Evolutionary conservation across 345 rosid species (phyloP), one percentile per base, ranked within the genome.

Genomic region (Corchorus olitorius): DNA sequence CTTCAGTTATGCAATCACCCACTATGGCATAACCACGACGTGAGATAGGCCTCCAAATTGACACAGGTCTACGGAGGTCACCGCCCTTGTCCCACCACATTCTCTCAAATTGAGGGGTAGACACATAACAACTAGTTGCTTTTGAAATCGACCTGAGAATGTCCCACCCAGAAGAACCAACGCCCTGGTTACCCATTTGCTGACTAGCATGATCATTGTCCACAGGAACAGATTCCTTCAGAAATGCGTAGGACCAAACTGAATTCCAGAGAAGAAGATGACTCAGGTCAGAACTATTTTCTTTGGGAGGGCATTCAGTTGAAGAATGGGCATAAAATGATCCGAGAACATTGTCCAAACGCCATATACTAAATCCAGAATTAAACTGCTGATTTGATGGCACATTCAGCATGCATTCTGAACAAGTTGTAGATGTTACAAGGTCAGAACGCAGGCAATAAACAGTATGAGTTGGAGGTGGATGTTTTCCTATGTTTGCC

Each of bases 31-130:
- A 92, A 83, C 97, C 97, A 70, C 89, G 78, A 78, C 87, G 92
- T 48, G 89, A 83, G 61, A 91, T 62, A 75, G 99, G 99, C 81
- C 99, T 84, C 99, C 99, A 96, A 85, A 96, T 85, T 73, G 99
- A 96, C 73, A 92, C 87, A 11, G 99, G 93, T 75, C 94, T 81
- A 65, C 97, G 91, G 53, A 89, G 85, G 71, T 96, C 99, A 83
- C 94, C 85, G 67, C 99, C 99, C 79, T 88, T 93, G 87, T 93
- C 97, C 97, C 94, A 93, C 99, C 99, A 96, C 64, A 96, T 87
- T 86, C 98, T 93, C 88, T 96, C 97, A 74, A 96, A 96, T 78
- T 91, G 89, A 67, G 97, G 94, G 64, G 97, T 92, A 50, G 98
- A 90, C 77, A 91, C 72, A 77, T 84, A 93, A 79, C 76, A 87